A percentile compares a stretch with the other conserved stretches of the same genome.
Conservation (phyloP, 768 basidiomycete genomes). For the Tricholoma matsutake region DNA sequence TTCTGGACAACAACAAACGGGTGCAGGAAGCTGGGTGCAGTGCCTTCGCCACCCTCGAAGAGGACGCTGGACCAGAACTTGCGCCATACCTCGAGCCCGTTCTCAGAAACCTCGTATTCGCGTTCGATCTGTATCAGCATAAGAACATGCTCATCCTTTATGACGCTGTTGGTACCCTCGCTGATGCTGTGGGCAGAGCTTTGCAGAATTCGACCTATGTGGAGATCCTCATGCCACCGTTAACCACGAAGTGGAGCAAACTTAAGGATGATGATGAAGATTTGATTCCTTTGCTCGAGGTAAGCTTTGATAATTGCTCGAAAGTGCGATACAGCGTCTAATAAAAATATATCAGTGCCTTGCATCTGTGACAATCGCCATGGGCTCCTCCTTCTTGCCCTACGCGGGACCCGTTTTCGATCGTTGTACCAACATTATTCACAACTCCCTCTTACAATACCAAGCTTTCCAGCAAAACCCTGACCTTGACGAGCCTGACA, state of each 20-base stretch:
- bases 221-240: conserved; percentile 94
- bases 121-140: conserved; percentile 98
- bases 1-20: conserved; percentile 96
- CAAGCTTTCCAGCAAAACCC: conserved; percentile 87
- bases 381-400: conserved; percentile 82
- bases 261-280: conserved; percentile 90
- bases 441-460: conserved; percentile 77
- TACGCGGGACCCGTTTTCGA: conserved; percentile 92
- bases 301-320: conserved; percentile 30
- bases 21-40: conserved; percentile 99
- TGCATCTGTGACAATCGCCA: conserved; percentile 95
- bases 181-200: conserved; percentile 91
- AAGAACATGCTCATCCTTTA: conserved; percentile 99
- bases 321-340: background rate
- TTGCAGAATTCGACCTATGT: conserved; percentile 84
- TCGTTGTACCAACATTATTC: conserved; percentile 84
- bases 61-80: conserved; percentile 89
- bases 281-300: conserved; percentile 93
- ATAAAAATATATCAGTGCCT: conserved; percentile 62
- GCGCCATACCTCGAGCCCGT: conserved; percentile 95
- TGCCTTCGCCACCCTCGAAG: conserved; percentile 97
- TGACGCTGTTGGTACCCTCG: conserved; percentile 97
- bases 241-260: conserved; percentile 87
- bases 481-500: conserved; percentile 92
- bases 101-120: conserved; percentile 89